Percentiles rank a stretch among this genome's conserved stretches.
Evolutionary conservation across 768 basidiomycete species (phyloP).

Genomic region (Hypsizygus marmoreus): DNA sequence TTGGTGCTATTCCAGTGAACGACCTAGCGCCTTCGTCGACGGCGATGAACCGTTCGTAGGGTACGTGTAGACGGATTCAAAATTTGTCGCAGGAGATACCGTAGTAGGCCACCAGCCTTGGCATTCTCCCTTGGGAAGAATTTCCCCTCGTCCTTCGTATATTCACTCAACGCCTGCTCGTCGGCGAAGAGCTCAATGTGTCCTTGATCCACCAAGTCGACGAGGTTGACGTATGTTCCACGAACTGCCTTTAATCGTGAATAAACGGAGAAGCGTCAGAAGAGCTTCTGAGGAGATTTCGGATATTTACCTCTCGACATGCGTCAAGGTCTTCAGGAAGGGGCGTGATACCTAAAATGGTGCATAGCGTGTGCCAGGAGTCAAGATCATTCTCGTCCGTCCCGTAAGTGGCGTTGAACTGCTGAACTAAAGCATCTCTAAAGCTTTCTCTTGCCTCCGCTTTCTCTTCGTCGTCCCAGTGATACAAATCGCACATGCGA

Average conservation of each 20-base stretch:
- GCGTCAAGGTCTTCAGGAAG: slow-evolving; percentile 17
- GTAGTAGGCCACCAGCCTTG: slow-evolving; percentile 32
- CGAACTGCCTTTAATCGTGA: slow-evolving; percentile 23
- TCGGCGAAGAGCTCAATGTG: slow-evolving; percentile 21
- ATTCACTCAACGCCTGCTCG: slow-evolving; percentile 30
- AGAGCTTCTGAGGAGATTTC: background rate
- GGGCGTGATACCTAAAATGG: slow-evolving; percentile 15
- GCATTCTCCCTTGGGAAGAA: slow-evolving; percentile 32
- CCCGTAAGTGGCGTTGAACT: slow-evolving; percentile 22
- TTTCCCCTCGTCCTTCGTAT: slow-evolving; percentile 26
- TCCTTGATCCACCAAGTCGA: slow-evolving; percentile 34
- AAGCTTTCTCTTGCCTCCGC: background rate
- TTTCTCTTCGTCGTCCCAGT: background rate
- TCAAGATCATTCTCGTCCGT: slow-evolving; percentile 17
- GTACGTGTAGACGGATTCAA: no score
- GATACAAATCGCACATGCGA: background rate
- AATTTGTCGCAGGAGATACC: slow-evolving; percentile 33
- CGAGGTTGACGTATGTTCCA: slow-evolving; percentile 37
- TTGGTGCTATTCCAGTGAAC: no score
- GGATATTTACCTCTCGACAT: slow-evolving; percentile 23
- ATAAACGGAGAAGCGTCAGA: background rate
- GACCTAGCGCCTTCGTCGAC: no score
- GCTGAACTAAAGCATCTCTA: slow-evolving; percentile 15
- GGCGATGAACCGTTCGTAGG: no score
- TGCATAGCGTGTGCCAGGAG: slow-evolving; percentile 14